Evolutionary conservation across 352 stramenopile genomes (phyloP), one percentile per base, ranked within the genome.

Genomic region (Pythium phragmiticola): DNA sequence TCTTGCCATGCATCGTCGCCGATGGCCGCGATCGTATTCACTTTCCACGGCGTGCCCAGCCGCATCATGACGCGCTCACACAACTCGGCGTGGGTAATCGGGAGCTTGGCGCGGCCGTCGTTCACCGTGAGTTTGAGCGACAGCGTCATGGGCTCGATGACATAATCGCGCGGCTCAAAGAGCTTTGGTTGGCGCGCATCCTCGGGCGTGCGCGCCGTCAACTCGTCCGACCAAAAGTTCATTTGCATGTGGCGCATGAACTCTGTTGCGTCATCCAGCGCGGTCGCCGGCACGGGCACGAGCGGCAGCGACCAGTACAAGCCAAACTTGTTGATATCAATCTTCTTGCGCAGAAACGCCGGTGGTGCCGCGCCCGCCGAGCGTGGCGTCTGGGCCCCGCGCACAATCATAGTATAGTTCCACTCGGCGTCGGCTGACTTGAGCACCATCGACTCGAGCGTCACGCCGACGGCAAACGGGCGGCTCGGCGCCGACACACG

Each of bases 371-470:
- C 49, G 37, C 60, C 50, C 8, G 36, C 8, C 41, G 59, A 33
- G 65, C 60, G 50, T 16, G 60, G 50, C 7, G 60, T 66, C 60
- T 41, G 57, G 26, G 21, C 57, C 9, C 80, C 76, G 30, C 82
- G 78, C 16, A 90, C 77, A 39, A 88, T 79, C 82, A 91, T 88
- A 0, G 82, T 94, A 65, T 92, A 94, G 65, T 92, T 92, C 80
- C 85, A 92, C 0, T 75, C 70, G 54, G 82, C 83, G 46, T 94
- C 85, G 0, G 84, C 82, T 16, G 85, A 94, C 65, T 94, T 90
- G 61, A 94, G 74, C 26, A 91, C 86, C 57, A 94, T 78, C 16
- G 84, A 84, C 46, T 91, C 78, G 17, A 94, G 74, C 52, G 85
- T 94, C 37, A 92, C 61, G 0, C 85, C 85, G 14, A 94, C 73